A percentile compares a stretch with the other conserved stretches of the same genome.
phyloP scores from a whole-genome alignment of 495 filamentous ascomycete genomes.

The Pseudoneurospora amorphoporcata region DNA sequence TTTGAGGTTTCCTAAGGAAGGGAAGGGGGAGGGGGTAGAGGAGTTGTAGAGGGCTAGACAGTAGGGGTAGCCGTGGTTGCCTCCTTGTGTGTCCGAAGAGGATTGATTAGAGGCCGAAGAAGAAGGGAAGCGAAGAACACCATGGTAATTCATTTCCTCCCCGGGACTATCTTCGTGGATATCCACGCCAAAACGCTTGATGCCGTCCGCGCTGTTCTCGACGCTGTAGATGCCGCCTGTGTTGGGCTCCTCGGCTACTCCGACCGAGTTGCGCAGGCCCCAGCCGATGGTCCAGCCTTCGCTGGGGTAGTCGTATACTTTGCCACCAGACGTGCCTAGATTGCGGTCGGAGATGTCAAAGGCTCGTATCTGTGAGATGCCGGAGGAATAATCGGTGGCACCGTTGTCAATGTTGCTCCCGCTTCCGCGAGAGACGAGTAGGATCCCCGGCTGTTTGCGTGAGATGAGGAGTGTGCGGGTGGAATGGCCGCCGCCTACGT shows the following conservation, averaged over 20 bases:
- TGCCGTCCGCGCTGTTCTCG: constrained; percentile 61
- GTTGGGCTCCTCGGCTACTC: constrained; percentile 46
- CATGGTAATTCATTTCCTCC: constrained; percentile 66
- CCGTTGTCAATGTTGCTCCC: constrained; percentile 47
- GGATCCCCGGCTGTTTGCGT: constrained; percentile 31
- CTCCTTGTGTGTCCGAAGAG: constrained; percentile 11
- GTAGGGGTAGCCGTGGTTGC: constrained; percentile 59
- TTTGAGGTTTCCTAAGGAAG: constrained; percentile 11
- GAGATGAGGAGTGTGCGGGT: constrained; percentile 53
- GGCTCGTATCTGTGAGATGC: constrained; percentile 54
- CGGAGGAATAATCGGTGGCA: constrained; percentile 35
- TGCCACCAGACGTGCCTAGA: constrained; percentile 22
- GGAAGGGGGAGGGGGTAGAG: constrained; percentile 20
- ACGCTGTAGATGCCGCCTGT: constrained; percentile 53
- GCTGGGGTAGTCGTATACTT: constrained; percentile 26
- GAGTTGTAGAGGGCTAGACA: constrained; percentile 57
- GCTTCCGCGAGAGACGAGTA: constrained; percentile 57
- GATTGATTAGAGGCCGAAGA: constrained; percentile 23
- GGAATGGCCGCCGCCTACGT: constrained; percentile 38
- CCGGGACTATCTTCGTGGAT: constrained; percentile 63
- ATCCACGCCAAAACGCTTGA: constrained; percentile 43
- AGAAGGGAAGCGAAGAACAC: constrained; percentile 30
- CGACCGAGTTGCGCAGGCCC: constrained; percentile 64
- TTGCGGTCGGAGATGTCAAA: constrained; percentile 43
- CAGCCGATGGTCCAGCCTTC: constrained; percentile 55